A percentile compares a stretch with the other conserved stretches of the same genome.
Evolutionary conservation across 192 early-diverging fungal species (phyloP).

Genomic region (Coemansia aciculifera): DNA sequence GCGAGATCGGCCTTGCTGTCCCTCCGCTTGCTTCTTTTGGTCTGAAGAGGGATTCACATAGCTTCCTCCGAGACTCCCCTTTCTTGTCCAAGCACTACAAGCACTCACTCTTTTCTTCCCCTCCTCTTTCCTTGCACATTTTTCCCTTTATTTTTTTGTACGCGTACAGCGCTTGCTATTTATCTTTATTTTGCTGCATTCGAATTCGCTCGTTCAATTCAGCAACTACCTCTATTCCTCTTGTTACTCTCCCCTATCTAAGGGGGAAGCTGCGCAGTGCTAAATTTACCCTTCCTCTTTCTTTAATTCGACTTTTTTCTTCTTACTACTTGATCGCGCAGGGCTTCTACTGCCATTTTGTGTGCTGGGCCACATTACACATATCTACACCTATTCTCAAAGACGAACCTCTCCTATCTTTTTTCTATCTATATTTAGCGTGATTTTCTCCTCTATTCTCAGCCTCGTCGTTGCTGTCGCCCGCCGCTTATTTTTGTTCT

Average conservation of each 20-base stretch:
- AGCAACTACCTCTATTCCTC: neutral
- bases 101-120: neutral
- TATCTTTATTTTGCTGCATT: neutral
- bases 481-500: neutral
- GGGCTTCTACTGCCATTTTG: neutral
- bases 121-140: neutral
- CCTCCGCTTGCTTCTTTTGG: constrained; percentile 10
- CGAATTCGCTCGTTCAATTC: neutral
- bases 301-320: neutral
- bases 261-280: constrained; percentile 1
- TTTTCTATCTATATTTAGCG: constrained; percentile 15
- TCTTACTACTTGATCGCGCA: neutral
- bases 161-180: constrained; percentile 8
- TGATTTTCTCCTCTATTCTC: constrained; percentile 5
- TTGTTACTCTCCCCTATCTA: neutral
- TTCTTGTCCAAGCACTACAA: constrained; percentile 4
- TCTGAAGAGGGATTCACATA: neutral
- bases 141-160: neutral
- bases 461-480: neutral
- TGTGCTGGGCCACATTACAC: constrained; percentile 8
- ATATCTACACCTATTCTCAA: constrained; percentile 1
- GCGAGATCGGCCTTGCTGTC: constrained; percentile 5
- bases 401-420: neutral
- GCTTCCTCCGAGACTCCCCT: neutral
- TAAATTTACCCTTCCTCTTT: neutral